Base-by-base conservation (phyloP, 495 filamentous ascomycete species). In the Podospora comata region DNA sequence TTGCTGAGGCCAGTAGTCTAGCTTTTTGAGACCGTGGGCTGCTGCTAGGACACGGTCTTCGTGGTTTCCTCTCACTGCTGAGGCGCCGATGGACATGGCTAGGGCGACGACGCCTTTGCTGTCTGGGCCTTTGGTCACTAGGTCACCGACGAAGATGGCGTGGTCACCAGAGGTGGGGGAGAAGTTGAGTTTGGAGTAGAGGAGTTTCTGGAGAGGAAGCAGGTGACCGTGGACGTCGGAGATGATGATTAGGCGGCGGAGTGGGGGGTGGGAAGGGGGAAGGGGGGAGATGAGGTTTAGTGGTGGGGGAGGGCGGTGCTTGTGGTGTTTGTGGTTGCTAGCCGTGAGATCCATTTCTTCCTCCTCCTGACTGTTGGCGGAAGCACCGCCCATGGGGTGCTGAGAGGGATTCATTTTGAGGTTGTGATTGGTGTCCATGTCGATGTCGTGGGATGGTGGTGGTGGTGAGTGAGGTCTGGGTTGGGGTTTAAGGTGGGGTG, bases 181-280 rank as follows among this genome's bases (percentile, higher is more conserved):
- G 77, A 91, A 97, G 2, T 82, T 73, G 5, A 91, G 79, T 71
- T 93, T 89, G 1, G 82, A 70, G 39, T 48, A 48, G 15, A 99
- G 83, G 6, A 99, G 84, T 16, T 78, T 74, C 56, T 85, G 76
- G 71, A 97, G 81, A 65, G 91, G 85, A 26, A 83, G 69, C 60
- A 86, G 85, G 74, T 93, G 93, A 6, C 94, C 94, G 83, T 98
- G 94, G 4, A 97, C 91, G 80, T 98, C 94, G 13, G 94, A 94
- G 39, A 98, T 82, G 60, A 97, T 74, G 9, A 98, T 79, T 26
- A 98, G 81, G 0, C 80, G 72, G 60, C 72, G 28, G 61, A 32
- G 30, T 28, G 77, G 80, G 23, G 81, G 65, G 62, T 76, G 70
- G 23, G 77, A 74, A 4, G 73, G 54, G 4, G 82, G 78, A 1